Evolutionary conservation across 2,329 filamentous ascomycete genomes (phyloP), one percentile per base, ranked within the genome.

Genomic region (Phoma sp.): DNA sequence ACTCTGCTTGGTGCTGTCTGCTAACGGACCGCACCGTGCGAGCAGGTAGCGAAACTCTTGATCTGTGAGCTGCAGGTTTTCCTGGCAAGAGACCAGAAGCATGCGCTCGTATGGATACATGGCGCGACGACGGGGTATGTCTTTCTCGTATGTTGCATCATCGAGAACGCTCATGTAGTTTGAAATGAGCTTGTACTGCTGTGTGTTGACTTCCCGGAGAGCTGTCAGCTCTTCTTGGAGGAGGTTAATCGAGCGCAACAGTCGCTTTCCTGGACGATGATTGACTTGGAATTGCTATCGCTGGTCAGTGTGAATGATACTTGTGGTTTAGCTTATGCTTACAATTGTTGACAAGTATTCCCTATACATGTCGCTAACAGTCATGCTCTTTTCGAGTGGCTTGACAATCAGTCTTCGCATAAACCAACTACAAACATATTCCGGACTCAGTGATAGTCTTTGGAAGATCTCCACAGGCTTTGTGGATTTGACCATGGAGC

Each of bases 211-310:
- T 45, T 54, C 40, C 1, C 47, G 17, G 3, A 74, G 62, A 22
- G 68, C 57, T 2, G 56, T 41, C 0, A 74, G 43, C 33, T 74
- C 70, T 51, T 74, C 72, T 56, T 72, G 68, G 0, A 74, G 58
- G 0, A 72, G 58, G n/a, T 73, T 74, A 46, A 74, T 68, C 8
- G 65, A 62, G 27, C 70, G 72, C 2, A 74, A 57, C 2, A 74
- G 63, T 3, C 71, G 64, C 53, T 74, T 74, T 21, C 65, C 60
- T 4, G 71, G 69, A 8, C 65, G 63, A 37, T 72, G 65, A 22
- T 73, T 74, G 33, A 74, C 69, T 68, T 72, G 64, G 36, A 74
- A 74, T 70, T 72, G 69, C 70, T 72, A 24, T 2, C 1, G 1
- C 0, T 10, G n/a, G 45, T 69, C 24, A 69, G 61, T 29, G 19